Conservation (phyloP, 495 filamentous ascomycete genomes). For the Neurospora sp. region DNA sequence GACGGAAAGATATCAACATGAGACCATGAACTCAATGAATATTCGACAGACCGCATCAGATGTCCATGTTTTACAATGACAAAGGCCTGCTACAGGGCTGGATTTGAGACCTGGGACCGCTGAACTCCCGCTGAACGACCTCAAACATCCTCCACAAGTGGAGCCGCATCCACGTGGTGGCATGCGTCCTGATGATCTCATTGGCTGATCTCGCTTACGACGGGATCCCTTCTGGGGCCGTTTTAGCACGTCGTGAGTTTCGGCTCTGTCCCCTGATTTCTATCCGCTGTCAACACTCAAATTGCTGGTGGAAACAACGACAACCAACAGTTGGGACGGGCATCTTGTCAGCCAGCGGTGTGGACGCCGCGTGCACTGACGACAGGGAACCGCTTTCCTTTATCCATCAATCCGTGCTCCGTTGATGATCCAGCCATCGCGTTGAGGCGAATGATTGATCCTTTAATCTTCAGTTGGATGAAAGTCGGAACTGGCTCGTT, state of each 20-base stretch:
- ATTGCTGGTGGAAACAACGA: neutral
- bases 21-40: neutral
- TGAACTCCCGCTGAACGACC: neutral
- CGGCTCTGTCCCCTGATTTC: neutral
- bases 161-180: neutral
- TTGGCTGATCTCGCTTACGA: neutral
- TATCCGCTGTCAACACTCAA: neutral
- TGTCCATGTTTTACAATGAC: neutral
- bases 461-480: neutral
- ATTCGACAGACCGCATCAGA: neutral
- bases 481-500: neutral
- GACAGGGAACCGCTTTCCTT: neutral
- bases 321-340: neutral
- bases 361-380: neutral
- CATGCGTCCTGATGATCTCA: neutral
- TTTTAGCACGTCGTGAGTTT: neutral
- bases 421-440: neutral
- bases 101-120: neutral
- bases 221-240: neutral
- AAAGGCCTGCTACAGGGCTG: neutral
- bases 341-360: neutral
- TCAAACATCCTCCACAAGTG: neutral
- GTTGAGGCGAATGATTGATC: neutral
- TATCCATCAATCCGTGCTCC: neutral
- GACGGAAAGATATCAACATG: neutral